Evolutionary conservation across 768 basidiomycete species (phyloP), one percentile per base, ranked within the genome.

Genomic region (Chiua virens): DNA sequence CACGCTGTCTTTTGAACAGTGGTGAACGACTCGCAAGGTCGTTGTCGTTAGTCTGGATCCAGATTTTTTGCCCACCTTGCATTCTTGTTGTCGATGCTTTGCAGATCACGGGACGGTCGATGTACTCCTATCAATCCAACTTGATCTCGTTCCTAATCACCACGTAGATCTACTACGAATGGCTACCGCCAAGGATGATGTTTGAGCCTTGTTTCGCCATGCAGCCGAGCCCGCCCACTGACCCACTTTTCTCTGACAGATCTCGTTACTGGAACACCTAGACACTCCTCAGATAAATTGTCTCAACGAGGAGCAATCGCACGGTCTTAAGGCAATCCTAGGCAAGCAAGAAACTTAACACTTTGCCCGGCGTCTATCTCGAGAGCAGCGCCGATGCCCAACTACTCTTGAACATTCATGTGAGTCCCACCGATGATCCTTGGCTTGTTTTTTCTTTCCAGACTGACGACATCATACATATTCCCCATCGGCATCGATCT

Each of bases 351-450:
- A 63, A 66, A 14, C 67, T 61, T 47, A 86, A 86, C 66, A 73
- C 71, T 2, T 59, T 71, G 25, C 36, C 49, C 18, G n/a, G 69
- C 68, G 25, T 50, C 49, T 83, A 77, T 66, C 74, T 89, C 48
- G 72, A 79, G 53, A 87, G 85, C 59, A 86, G 89, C 62, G 80
- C 78, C 3, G 88, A 90, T 56, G 88, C 85, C 56, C 84, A 90
- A 64, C 74, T 90, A 8, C 69, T 90, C 22, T 51, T 90, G 42
- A 87, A 73, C 58, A 76, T 90, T 47, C 74, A 78, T n/a, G 86
- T 87, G 60, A 58, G 81, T 73, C n/a, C 17, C 20, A 21, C 55
- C 36, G 38, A 15, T 23, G 9, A 7, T 18, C 1, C 9, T 8
- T 28, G 22, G 13, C 34, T 50, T 41, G 25, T 25, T 25, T 25